phyloP scores from a whole-genome alignment of 176 grass and related monocot species.

The Typha latifolia region DNA sequence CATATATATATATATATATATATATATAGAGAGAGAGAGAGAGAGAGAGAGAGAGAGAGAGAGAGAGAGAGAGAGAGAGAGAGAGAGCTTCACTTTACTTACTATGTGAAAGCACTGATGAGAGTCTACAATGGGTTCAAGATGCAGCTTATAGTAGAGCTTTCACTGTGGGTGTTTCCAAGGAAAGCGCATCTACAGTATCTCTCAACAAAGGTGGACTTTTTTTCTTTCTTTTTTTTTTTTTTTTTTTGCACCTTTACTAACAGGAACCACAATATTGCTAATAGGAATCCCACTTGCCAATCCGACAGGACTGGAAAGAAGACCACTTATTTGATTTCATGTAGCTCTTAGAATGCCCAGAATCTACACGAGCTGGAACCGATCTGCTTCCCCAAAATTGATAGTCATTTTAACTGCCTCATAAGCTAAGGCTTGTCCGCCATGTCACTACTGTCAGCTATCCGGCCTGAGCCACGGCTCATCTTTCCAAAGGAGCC shows the following conservation, averaged over 20 bases:
- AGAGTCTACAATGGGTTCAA: neutral
- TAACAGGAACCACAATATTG: neutral
- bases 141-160: neutral
- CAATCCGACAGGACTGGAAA: neutral
- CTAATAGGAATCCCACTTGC: neutral
- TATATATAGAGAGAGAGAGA: no score
- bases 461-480: slow-evolving; percentile 27
- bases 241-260: no score
- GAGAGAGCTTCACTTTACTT: neutral
- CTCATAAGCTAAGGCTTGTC: slow-evolving; percentile 24
- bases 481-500: slow-evolving; percentile 90
- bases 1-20: neutral
- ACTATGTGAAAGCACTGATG: neutral
- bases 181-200: neutral
- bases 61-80: no score
- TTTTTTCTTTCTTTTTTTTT: no score
- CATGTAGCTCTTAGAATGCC: slow-evolving; percentile 2
- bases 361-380: neutral
- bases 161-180: neutral
- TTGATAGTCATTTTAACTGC: neutral
- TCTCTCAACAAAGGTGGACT: neutral
- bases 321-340: neutral
- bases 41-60: no score
- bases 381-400: neutral
- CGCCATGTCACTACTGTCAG: slow-evolving; percentile 15